These are phyloP conservation scores for Collybiopsis luxurians DNA, from an alignment of 768 basidiomycete species.

Conservation along the genomic window DNA sequence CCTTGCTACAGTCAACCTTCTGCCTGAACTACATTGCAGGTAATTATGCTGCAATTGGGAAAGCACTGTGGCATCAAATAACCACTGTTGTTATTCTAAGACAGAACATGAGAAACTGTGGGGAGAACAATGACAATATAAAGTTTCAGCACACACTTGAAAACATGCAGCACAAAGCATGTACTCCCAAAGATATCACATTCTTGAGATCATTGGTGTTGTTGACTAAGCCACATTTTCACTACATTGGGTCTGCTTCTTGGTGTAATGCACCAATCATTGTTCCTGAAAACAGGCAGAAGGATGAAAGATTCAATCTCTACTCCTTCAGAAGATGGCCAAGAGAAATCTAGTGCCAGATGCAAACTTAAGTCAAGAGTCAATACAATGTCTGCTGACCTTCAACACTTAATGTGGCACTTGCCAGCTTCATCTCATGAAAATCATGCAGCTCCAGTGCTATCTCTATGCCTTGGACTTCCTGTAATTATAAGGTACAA, in stretches of 20 bases:
- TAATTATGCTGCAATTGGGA: conserved; percentile 21
- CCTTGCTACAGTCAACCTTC: too few species aligned
- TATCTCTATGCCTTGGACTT: conserved; percentile 28
- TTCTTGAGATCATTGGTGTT: conserved; percentile 26
- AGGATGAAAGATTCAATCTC: conserved; percentile 20
- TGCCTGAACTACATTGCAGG: not conserved
- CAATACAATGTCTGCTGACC: too few species aligned
- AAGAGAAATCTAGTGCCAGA: not conserved
- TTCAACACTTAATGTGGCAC: conserved; percentile 21
- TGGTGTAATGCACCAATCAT: conserved; percentile 33
- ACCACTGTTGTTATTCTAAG: conserved; percentile 23
- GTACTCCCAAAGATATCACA: conserved; percentile 32
- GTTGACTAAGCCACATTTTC: conserved; percentile 38
- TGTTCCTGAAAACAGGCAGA: conserved; percentile 24
- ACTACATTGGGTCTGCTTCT: conserved; percentile 29
- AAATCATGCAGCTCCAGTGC: conserved; percentile 22
- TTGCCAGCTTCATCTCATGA: conserved; percentile 20
- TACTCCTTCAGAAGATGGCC: not conserved
- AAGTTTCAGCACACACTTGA: conserved; percentile 16
- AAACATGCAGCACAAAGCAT: conserved; percentile 29
- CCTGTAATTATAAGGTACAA: conserved; percentile 31
- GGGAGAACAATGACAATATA: conserved; percentile 9
- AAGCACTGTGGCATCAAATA: conserved; percentile 27
- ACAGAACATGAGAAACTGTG: conserved; percentile 29
- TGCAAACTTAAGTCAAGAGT: not conserved